Conservation (phyloP, 78 protist species). For the Neovahlkampfia damariscottae region DNA sequence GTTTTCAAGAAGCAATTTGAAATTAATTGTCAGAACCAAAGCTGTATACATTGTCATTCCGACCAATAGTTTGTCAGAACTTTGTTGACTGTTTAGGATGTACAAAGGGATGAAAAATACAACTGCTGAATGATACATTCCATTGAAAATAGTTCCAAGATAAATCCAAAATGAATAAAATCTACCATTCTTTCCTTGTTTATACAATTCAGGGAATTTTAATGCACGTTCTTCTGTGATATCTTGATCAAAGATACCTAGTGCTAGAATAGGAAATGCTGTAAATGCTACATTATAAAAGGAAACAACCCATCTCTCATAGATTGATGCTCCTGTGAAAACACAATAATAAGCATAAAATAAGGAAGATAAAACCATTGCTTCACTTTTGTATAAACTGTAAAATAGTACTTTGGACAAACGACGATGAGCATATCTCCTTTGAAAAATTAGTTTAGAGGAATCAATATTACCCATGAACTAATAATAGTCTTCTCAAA, state of each 20-base stretch:
- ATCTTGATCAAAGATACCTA: constrained; percentile 54
- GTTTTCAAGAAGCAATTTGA: too few relatives aligned
- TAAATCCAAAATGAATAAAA: too few relatives aligned
- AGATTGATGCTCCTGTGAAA: constrained; percentile 50
- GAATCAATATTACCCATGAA: constrained; percentile 74
- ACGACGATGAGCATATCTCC: constrained; percentile 40
- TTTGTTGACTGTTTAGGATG: too few relatives aligned
- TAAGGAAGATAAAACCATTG: constrained; percentile 34
- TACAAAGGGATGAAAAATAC: too few relatives aligned
- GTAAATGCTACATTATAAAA: constrained; percentile 58
- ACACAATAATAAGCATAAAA: constrained; percentile 34
- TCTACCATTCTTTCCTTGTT: too few relatives aligned
- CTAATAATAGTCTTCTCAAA: constrained; percentile 53
- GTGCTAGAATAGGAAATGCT: constrained; percentile 38
- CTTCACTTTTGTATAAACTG: constrained; percentile 63
- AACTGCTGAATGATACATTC: too few relatives aligned
- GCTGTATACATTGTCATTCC: too few relatives aligned
- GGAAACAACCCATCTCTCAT: constrained; percentile 39
- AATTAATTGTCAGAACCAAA: too few relatives aligned
- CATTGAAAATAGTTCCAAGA: too few relatives aligned
- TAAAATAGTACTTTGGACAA: constrained; percentile 33
- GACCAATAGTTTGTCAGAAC: too few relatives aligned
- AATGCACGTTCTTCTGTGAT: neutral
- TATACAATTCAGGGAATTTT: constrained; percentile 3
- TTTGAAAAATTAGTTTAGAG: too few relatives aligned